Base-by-base conservation (phyloP, 306 rosid species). In the Coriaria nepalensis region DNA sequence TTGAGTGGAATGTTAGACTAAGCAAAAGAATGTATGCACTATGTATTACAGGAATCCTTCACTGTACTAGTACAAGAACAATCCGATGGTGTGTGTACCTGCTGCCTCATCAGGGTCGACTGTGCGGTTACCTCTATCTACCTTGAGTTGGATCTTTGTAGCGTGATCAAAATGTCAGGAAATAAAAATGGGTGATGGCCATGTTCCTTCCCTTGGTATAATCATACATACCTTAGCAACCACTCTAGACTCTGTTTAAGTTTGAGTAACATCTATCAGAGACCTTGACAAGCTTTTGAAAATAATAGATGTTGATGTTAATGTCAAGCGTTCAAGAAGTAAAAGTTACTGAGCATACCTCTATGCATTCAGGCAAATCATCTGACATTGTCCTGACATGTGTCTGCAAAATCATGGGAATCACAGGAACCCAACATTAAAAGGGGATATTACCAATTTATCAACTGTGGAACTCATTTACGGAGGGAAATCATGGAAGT, bases 321-420 rank as follows among this genome's bases (percentile, higher is more conserved):
- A 20, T 20, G 29, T 20, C 29, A 3, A 20, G 29, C 1, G 29
- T 33, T 13, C 5, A 12, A 33, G n/a, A 40, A 40, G 29, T 45
- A 38, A 49, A 20, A 55, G 7, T 4, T 5, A 61, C 9, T 37
- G 6, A 47, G 2, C 69, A 13, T 71, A 79, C 98, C 98, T 85
- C 78, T 29, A 92, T 69, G 80, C 96, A 92, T 67, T 73, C 63
- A 13, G 66, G 72, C 73, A 92, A 68, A 68, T 78, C 75, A 43
- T 82, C 92, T 36, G 61, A 78, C 48, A 67, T 63, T 51, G 93
- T 79, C 73, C 96, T 75, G 65, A 82, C 70, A 64, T 82, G 98
- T 44, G 81, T 82, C 98, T 85, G 94, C 79, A 73, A 69, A 79
- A 62, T 49, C 73, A 73, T 5, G 56, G 44, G 33, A 45, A 45